Evolutionary conservation across 768 basidiomycete species (phyloP).

Genomic region (Rubroboletus pulcherrimus): DNA sequence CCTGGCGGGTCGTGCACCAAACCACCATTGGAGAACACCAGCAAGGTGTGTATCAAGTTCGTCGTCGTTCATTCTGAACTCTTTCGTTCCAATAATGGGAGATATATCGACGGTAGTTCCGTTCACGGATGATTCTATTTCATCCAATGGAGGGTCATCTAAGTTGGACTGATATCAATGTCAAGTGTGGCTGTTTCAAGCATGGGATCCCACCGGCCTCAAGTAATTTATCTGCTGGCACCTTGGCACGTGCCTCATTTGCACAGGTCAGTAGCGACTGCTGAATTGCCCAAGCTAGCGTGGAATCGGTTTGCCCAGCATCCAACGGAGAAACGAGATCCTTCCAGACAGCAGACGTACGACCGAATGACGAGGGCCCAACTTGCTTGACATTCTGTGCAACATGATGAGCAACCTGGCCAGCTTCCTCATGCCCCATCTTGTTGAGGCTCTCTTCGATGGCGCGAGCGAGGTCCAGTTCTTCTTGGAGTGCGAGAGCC

Average conservation of each 20-base stretch:
- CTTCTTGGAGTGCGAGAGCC: constrained; percentile 32
- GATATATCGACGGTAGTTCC: constrained; percentile 9
- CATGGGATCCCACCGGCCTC: constrained; percentile 9
- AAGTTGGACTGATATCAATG: constrained; percentile 1
- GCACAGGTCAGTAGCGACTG: constrained; percentile 23
- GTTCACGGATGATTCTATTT: not conserved
- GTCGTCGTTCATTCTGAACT: constrained; percentile 51
- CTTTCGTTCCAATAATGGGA: constrained; percentile 62
- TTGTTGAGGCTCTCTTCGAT: constrained; percentile 45
- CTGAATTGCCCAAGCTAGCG: constrained; percentile 32
- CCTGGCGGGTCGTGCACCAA: constrained; percentile 58
- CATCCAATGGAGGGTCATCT: not conserved
- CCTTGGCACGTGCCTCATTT: not conserved
- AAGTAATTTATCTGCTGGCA: not conserved
- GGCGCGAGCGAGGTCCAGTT: constrained; percentile 41
- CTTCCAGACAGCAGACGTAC: constrained; percentile 6
- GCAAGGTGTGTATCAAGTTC: constrained; percentile 52
- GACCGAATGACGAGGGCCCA: constrained; percentile 1
- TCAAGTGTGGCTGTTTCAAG: not conserved
- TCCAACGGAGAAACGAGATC: constrained; percentile 5
- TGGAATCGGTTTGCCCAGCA: constrained; percentile 10
- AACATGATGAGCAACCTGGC: constrained; percentile 2
- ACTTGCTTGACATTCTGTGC: constrained; percentile 7
- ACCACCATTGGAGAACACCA: constrained; percentile 70
- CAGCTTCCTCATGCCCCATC: constrained; percentile 3